A percentile compares a stretch with the other conserved stretches of the same genome.
Evolutionary conservation across 768 basidiomycete genomes (phyloP).

Genomic region (Floccularia luteovirens): DNA sequence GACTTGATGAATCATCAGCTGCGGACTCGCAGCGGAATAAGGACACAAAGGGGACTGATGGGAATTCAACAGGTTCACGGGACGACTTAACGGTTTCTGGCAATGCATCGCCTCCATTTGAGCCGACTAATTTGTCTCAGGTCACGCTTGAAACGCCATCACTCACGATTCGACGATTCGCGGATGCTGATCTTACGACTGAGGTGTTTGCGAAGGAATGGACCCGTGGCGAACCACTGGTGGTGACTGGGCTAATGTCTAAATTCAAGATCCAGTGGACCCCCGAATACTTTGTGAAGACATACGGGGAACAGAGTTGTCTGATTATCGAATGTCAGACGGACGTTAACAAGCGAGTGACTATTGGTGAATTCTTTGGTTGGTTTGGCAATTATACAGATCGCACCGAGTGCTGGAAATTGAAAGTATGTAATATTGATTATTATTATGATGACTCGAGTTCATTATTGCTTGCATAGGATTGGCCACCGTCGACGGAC

Average conservation of each 20-base stretch:
- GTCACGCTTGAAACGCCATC: conserved; percentile 28
- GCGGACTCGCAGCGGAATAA: too few relatives aligned
- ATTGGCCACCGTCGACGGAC: conserved; percentile 88
- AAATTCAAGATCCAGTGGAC: conserved; percentile 72
- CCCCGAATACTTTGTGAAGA: conserved; percentile 71
- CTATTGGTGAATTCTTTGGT: conserved; percentile 74
- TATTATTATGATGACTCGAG: not conserved
- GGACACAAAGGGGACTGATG: not conserved
- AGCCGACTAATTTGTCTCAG: conserved; percentile 16
- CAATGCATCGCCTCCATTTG: conserved; percentile 10
- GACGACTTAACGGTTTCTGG: conserved; percentile 1
- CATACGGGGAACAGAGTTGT: conserved; percentile 57
- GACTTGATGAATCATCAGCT: too few relatives aligned
- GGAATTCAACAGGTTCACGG: not conserved
- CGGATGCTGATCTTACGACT: conserved; percentile 43
- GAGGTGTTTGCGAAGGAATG: conserved; percentile 63
- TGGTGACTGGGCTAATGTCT: conserved; percentile 59
- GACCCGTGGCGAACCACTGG: conserved; percentile 66
- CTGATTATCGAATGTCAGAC: conserved; percentile 80
- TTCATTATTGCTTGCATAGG: conserved; percentile 34
- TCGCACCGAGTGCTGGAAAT: conserved; percentile 55
- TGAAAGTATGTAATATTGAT: conserved; percentile 46
- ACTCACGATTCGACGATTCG: conserved; percentile 37
- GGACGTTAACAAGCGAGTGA: conserved; percentile 52
- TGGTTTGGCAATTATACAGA: conserved; percentile 65